Conservation (phyloP, 331 rosid species). For the Prunus yedoensis region DNA sequence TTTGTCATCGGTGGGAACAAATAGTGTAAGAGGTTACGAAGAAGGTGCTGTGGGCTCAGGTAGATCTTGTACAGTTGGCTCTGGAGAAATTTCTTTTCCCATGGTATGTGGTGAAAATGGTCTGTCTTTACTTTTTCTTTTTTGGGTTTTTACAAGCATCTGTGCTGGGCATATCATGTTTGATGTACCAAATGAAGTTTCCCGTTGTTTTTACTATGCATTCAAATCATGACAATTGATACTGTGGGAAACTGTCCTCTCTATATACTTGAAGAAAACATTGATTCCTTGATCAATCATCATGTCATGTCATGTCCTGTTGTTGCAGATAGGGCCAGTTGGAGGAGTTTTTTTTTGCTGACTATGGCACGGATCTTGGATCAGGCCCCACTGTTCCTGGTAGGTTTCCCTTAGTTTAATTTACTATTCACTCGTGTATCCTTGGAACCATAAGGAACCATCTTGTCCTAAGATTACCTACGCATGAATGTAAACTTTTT, state of each 20-base stretch:
- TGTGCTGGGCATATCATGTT: neutral
- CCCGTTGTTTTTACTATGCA: neutral
- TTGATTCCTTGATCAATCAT: slow-evolving; percentile 21
- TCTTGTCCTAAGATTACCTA: neutral
- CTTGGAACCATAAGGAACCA: neutral
- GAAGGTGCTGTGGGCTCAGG: slow-evolving; percentile 99
- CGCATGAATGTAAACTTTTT: neutral
- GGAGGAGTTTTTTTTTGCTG: slow-evolving; percentile 75
- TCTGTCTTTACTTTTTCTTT: neutral
- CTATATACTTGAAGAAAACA: neutral
- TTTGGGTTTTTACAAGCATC: neutral
- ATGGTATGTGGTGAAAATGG: slow-evolving; percentile 45
- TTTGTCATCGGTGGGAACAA: slow-evolving; percentile 97
- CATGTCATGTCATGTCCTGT: slow-evolving; percentile 7
- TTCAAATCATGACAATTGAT: neutral
- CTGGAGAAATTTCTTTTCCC: slow-evolving; percentile 95
- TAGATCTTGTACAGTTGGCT: slow-evolving; percentile 84
- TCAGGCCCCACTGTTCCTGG: slow-evolving; percentile 80
- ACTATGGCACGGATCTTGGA: slow-evolving; percentile 94
- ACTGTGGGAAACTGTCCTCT: neutral
- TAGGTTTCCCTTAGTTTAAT: slow-evolving; percentile 34
- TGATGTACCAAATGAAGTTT: neutral
- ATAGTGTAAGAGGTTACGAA: slow-evolving; percentile 95
- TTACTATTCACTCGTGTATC: neutral
- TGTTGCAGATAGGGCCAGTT: slow-evolving; percentile 79